phyloP scores from a whole-genome alignment of 169 alveolate species.

The Cryptosporidium ryanae region DNA sequence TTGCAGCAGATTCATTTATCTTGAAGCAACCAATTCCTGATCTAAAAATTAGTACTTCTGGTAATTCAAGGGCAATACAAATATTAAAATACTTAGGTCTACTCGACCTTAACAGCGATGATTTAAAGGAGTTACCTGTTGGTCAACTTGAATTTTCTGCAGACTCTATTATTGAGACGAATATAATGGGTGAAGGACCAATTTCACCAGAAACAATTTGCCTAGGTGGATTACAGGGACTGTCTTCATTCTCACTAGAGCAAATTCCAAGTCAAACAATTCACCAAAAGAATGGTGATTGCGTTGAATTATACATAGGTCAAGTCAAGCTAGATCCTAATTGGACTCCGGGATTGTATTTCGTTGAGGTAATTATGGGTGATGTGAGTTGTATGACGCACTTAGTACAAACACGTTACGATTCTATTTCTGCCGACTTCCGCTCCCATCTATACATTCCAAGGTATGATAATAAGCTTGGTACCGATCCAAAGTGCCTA shows the following conservation, averaged over 20 bases:
- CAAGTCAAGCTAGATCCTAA: slow-evolving; percentile 67
- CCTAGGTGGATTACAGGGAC: slow-evolving; percentile 71
- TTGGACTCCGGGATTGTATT: slow-evolving; percentile 71
- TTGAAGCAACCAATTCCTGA: slow-evolving; percentile 71
- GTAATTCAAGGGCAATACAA: slow-evolving; percentile 65
- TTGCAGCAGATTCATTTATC: slow-evolving; percentile 63
- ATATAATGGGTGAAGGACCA: slow-evolving; percentile 68
- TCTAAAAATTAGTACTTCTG: slow-evolving; percentile 35
- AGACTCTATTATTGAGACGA: slow-evolving; percentile 49
- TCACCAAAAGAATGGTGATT: slow-evolving; percentile 55
- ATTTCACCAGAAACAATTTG: slow-evolving; percentile 74
- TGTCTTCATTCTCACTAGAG: slow-evolving; percentile 58
- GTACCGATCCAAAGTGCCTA: slow-evolving; percentile 68
- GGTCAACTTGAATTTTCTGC: slow-evolving; percentile 67
- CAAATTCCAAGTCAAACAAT: slow-evolving; percentile 1
- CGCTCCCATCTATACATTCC: slow-evolving; percentile 74
- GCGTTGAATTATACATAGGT: slow-evolving; percentile 64
- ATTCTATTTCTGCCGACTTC: slow-evolving; percentile 63
- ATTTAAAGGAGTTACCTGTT: slow-evolving; percentile 55
- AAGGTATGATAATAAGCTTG: slow-evolving; percentile 64
- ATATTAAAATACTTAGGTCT: slow-evolving; percentile 65
- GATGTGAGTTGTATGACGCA: slow-evolving; percentile 74
- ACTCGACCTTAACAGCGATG: slow-evolving; percentile 44
- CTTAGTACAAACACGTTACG: slow-evolving; percentile 69
- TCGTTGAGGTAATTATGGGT: slow-evolving; percentile 74